These are phyloP conservation scores for Suillus luteus DNA, from an alignment of 768 basidiomycete species.

Conservation along the genomic window DNA sequence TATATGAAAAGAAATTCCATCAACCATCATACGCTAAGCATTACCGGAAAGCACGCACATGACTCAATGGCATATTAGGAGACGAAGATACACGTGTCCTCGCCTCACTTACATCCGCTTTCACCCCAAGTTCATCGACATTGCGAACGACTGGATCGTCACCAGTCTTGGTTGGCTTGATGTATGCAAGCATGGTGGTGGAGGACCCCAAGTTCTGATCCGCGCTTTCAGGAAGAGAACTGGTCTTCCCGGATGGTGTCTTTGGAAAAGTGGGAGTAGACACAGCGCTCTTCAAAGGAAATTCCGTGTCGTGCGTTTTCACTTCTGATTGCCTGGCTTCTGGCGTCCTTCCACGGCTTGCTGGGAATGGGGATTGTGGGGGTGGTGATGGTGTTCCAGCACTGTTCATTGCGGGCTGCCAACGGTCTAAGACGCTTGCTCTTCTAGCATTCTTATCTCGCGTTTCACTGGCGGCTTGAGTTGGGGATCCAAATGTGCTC, in stretches of 20 bases:
- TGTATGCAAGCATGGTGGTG: slow-evolving; percentile 71
- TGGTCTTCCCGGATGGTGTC: slow-evolving; percentile 30
- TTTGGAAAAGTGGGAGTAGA: slow-evolving; percentile 41
- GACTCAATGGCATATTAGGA: slow-evolving; percentile 69
- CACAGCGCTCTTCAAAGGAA: slow-evolving; percentile 42
- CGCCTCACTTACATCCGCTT: slow-evolving; percentile 38
- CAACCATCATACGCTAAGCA: slow-evolving; percentile 51
- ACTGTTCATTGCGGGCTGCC: slow-evolving; percentile 49
- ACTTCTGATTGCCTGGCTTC: slow-evolving; percentile 29
- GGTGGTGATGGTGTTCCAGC: slow-evolving; percentile 38
- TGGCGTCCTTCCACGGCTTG: slow-evolving; percentile 43
- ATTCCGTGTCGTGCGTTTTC: slow-evolving; percentile 34
- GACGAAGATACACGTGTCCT: slow-evolving; percentile 38
- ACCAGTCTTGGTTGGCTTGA: slow-evolving; percentile 50
- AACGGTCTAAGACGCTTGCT: slow-evolving; percentile 68
- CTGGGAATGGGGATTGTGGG: slow-evolving; percentile 35
- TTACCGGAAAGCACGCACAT: slow-evolving; percentile 85
- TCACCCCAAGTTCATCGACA: slow-evolving; percentile 44
- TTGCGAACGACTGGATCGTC: slow-evolving; percentile 39
- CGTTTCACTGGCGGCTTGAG: slow-evolving; percentile 37
- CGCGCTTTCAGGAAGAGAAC: slow-evolving; percentile 26
- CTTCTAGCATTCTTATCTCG: slow-evolving; percentile 40
- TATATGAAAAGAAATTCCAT: slow-evolving; percentile 25
- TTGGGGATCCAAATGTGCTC: slow-evolving; percentile 29
- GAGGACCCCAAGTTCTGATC: slow-evolving; percentile 64